Base-by-base conservation (phyloP, 176 grass and related monocot species). In the Microstegium vimineum region DNA sequence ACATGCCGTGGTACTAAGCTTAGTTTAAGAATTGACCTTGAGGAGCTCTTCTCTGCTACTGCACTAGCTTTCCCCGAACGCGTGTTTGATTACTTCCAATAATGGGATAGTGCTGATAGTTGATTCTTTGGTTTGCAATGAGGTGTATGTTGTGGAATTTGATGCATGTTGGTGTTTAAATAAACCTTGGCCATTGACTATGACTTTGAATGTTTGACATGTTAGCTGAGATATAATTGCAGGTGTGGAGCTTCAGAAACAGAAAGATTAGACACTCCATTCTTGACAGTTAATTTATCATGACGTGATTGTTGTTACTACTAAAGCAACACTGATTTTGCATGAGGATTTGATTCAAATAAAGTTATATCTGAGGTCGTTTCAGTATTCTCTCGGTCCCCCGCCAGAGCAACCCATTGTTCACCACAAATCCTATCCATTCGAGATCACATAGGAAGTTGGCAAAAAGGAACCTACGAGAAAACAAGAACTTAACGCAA, bases 21-120 rank as follows among this genome's bases (percentile, higher is more conserved):
- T 32, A 35, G 41, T 15, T 33, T 71, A 78, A 78, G 59, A 88
- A 47, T 43, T 79, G 86, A 73, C 74, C 1, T 74, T 9, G 43
- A 4, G 9, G 4, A 17, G 34, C 23, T 20, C 30, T 75, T 5
- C 16, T 6, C 4, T 18, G 85, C 51, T 63, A n/a, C 31, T 4
- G 25, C 64, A 14, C 54, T n/a, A n/a, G n/a, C n/a, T 28, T 83
- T 33, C 25, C n/a, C n/a, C 1, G 34, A 83, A 73, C 42, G 57
- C 80, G 66, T 72, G 86, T 83, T 64, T 62, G 0, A 25, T 60
- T 2, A n/a, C 8, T 43, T 86, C 22, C 18, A 27, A n/a, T n/a
- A n/a, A 12, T 2, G 22, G 32, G 33, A 3, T 36, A 43, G 2
- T 5, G 10, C 47, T 37, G 3, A 28, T 46, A 36, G 31, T 68